Percentiles rank a stretch among this genome's conserved stretches.
phyloP scores from a whole-genome alignment of 2,329 filamentous ascomycete genomes.

The Pseudopithomyces maydicus region DNA sequence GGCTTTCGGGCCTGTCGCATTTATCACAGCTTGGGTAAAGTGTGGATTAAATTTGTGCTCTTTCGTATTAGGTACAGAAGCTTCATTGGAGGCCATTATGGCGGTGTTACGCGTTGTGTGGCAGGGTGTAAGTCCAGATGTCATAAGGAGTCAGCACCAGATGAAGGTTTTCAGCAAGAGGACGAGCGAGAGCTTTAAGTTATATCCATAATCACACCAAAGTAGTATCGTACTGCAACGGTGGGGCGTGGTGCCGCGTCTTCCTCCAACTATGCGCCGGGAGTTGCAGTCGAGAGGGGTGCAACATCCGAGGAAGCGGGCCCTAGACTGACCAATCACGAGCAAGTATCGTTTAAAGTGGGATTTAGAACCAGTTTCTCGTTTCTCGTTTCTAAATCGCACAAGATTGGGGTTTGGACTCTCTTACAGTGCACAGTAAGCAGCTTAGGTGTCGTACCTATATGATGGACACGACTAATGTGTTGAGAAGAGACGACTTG shows the following conservation, averaged over 20 bases:
- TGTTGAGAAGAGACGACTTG: no score
- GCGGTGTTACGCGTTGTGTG: neutral
- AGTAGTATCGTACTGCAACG: neutral
- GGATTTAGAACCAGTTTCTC: no score
- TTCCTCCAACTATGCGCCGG: constrained; percentile 11
- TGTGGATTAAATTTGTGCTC: constrained; percentile 68
- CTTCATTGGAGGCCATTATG: constrained; percentile 26
- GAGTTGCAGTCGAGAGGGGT: constrained; percentile 24
- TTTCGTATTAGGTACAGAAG: constrained; percentile 16
- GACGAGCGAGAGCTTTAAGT: neutral
- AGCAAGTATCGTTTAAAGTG: no score
- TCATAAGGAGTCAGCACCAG: neutral
- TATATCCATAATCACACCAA: neutral
- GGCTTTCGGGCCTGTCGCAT: constrained; percentile 73
- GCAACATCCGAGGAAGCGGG: constrained; percentile 21
- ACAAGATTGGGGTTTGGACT: no score
- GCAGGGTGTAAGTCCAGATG: neutral
- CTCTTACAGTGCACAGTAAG: no score
- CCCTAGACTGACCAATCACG: no score
- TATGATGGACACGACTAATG: no score
- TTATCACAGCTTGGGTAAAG: constrained; percentile 76
- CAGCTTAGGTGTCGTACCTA: no score
- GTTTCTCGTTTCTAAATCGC: no score
- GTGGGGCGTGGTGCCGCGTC: constrained; percentile 7
- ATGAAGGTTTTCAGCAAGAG: neutral